phyloP scores from a whole-genome alignment of 352 stramenopile genomes.

The Phytophthora megakarya region DNA sequence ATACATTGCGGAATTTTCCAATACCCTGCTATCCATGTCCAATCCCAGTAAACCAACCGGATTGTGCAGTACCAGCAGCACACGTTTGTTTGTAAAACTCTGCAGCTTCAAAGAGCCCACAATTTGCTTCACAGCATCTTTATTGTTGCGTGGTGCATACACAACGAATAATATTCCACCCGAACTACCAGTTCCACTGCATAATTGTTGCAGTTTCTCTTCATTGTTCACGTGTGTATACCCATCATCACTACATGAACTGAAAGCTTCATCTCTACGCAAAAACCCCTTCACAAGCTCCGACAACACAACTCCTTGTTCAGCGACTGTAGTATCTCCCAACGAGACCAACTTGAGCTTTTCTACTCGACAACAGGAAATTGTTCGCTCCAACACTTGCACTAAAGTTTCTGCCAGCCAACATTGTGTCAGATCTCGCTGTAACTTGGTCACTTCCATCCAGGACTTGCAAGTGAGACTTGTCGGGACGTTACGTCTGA shows the following conservation, averaged over 20 bases:
- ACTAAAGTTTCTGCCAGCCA: constrained; percentile 47
- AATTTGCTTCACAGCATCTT: constrained; percentile 9
- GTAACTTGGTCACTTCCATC: constrained; percentile 35
- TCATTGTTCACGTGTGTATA: constrained; percentile 20
- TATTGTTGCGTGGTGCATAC: constrained; percentile 22
- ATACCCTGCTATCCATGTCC: background rate
- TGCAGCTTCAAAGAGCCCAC: constrained; percentile 2
- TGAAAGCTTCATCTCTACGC: constrained; percentile 1
- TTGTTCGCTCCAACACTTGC: constrained; percentile 39
- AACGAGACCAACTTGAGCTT: constrained; percentile 33
- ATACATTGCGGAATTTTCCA: constrained; percentile 5
- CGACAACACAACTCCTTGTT: constrained; percentile 21
- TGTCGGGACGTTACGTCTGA: constrained; percentile 8
- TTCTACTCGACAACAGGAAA: background rate
- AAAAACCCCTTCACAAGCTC: constrained; percentile 24
- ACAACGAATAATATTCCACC: constrained; percentile 25
- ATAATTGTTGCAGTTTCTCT: constrained; percentile 11
- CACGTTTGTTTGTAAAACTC: background rate
- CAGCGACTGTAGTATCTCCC: constrained; percentile 6
- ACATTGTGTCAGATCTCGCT: constrained; percentile 41
- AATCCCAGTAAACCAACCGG: constrained; percentile 19
- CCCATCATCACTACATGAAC: background rate
- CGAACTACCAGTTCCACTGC: background rate
- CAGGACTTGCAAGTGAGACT: constrained; percentile 1
- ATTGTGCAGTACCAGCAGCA: constrained; percentile 33